Base-by-base conservation (phyloP, 352 stramenopile species). In the Thraustotheca clavata region DNA sequence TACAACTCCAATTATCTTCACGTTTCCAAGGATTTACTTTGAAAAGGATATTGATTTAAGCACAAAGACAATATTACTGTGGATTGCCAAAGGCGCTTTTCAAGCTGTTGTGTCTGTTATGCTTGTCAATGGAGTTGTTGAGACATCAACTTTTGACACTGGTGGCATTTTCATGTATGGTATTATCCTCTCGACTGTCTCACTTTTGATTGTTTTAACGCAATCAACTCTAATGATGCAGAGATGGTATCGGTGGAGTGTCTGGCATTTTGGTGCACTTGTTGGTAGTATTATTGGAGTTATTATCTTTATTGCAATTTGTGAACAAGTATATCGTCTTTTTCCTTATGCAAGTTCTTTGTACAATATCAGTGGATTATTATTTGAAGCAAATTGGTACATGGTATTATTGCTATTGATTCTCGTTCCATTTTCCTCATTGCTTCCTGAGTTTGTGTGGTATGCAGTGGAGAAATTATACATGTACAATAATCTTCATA, bases 381-480 rank as follows among this genome's bases (percentile, higher is more conserved):
- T 87, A 40, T 68, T 91, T 0, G 86, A 87, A 31, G 36, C 41
- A 1, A 71, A 89, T 18, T 50, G 33, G 20, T 0, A 34, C 12
- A 60, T 74, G 20, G 86, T 80, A 59, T 88, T 76, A 78, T 59
- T 81, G 0, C 41, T 86, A 16, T 65, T 91, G 0, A 60, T 92
- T 6, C 82, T 90, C 59, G 80, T 76, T 3, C 74, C 78, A 0
- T 55, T 89, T 3, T 67, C 78, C 0, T 86, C 76, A 24, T 62
- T 94, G 7, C 73, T 70, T 18, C 70, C 81, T 3, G 79, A 94
- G 48, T 59, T 87, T 31, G 76, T 76, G 5, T 71, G 87, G 38
- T 76, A 83, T 62, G 89, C 87, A 57, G 34, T 92, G 32, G 82
- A 84, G 59, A 77, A 87, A 57, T 88, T 91, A 77, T 91, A 92